phyloP scores from a whole-genome alignment of 345 rosid species.

The Ceriops zippeliana region DNA sequence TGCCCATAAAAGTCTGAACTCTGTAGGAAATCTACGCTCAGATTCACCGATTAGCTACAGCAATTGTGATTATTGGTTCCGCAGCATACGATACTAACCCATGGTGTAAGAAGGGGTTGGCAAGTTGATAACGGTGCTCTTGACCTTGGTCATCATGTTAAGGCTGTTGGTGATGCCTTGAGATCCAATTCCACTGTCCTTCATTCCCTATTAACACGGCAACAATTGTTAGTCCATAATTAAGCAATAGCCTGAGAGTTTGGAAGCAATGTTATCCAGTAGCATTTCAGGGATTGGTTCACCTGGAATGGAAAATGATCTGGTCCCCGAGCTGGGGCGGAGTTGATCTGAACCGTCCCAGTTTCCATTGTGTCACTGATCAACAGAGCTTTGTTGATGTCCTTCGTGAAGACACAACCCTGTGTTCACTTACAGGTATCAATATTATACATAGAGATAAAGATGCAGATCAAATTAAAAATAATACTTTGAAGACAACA shows the following conservation, averaged over 20 bases:
- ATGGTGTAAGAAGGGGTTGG: constrained; percentile 89
- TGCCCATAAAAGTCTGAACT: background rate
- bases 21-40: background rate
- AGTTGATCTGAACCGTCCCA: constrained; percentile 97
- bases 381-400: constrained; percentile 83
- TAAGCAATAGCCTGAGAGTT: background rate
- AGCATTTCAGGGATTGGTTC: background rate
- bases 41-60: background rate
- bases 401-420: constrained; percentile 95
- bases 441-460: background rate
- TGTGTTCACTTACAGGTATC: constrained; percentile 19
- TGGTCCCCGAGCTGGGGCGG: constrained; percentile 99
- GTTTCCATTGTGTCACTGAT: constrained; percentile 98
- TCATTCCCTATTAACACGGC: constrained; percentile 56
- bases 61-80: background rate
- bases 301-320: constrained; percentile 99
- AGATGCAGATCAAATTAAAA: background rate
- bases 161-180: constrained; percentile 98
- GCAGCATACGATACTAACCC: constrained; percentile 43
- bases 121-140: constrained; percentile 87
- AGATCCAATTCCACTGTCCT: constrained; percentile 98
- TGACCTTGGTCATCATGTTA: constrained; percentile 88
- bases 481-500: background rate
- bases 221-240: background rate
- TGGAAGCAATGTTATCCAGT: background rate